Evolutionary conservation across 2,329 filamentous ascomycete species (phyloP), one percentile per base, ranked within the genome.

Genomic region (Nannizziopsis barbatae): DNA sequence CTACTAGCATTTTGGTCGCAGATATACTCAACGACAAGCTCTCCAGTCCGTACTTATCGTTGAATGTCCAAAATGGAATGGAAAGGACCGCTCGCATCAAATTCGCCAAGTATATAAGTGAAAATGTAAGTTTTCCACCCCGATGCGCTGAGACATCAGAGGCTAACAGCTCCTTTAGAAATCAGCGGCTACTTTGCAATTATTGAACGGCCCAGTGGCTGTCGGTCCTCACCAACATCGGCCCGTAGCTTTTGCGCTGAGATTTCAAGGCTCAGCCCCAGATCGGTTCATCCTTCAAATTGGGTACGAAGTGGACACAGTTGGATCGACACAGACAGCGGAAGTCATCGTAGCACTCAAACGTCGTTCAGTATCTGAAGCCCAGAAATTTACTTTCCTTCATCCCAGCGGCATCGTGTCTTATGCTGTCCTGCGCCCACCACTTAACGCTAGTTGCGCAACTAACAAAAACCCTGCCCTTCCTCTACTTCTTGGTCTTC

Each of bases 341-440:
- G 27, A 36, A 3, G 57, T 64, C 32, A 31, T 44, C 5, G 42
- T 59, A 17, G 46, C 50, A 9, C 38, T 63, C 11, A 35, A 35
- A 22, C 54, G 56, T 38, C 53, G 51, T 30, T 52, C 52, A 11
- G 50, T 66, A 5, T 62, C 67, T 41, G 63, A 71, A 8, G 62
- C 74, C 3, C 75, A 77, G 46, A 76, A 73, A 55, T 60, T 76
- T 39, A 79, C 75, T 1, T 78, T 71, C 54, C 59, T 73, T 32
- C 75, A 78, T 57, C 72, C 74, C 5, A 67, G 70, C 35, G 72
- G 71, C 30, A 72, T 73, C 44, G 69, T 76, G 7, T 79, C 75
- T 4, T 80, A 79, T 59, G 72, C 75, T 9, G 73, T 79, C 51
- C 61, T 80, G 35, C 67, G 74, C n/a, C 76, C 77, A 8, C 70